Conservation (phyloP, 805 yeast species). For the Clavispora fructus region DNA sequence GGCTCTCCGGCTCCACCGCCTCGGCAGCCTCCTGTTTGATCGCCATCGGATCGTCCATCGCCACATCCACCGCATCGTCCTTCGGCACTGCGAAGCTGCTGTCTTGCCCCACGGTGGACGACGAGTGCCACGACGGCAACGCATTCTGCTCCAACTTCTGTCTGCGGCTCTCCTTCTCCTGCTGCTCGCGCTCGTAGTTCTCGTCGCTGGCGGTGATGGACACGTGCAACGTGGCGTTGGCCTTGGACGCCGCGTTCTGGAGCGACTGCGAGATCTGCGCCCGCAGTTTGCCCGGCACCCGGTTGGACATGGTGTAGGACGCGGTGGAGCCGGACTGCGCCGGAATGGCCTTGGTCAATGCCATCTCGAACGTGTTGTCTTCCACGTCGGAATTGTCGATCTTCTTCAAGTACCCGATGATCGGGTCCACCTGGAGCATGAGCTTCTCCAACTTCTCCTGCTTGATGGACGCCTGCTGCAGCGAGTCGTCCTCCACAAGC, state of each 20-base stretch:
- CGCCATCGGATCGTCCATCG: constrained; percentile 18
- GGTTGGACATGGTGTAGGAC: constrained; percentile 58
- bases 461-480: constrained; percentile 71
- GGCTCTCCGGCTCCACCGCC: constrained; percentile 1
- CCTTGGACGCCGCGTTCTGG: constrained; percentile 50
- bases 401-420: constrained; percentile 69
- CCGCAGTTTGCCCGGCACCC: constrained; percentile 29
- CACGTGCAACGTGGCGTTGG: constrained; percentile 85
- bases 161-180: constrained; percentile 61
- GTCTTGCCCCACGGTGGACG: constrained; percentile 78
- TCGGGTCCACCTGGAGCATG: constrained; percentile 87
- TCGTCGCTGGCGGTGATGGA: constrained; percentile 87
- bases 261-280: constrained; percentile 27
- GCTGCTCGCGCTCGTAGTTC: constrained; percentile 58
- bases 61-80: constrained; percentile 35
- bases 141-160: constrained; percentile 84
- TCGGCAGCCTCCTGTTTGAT: constrained; percentile 9
- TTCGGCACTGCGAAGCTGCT: constrained; percentile 39
- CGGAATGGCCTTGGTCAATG: constrained; percentile 78
- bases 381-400: constrained; percentile 37
- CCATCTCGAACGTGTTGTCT: constrained; percentile 40
- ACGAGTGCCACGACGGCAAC: constrained; percentile 93
- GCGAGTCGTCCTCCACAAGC: constrained; percentile 82
- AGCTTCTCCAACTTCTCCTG: constrained; percentile 77
- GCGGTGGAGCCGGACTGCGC: constrained; percentile 69